Evolutionary conservation across 805 yeast species (phyloP).

Genomic region (Yamadazyma laniorum): DNA sequence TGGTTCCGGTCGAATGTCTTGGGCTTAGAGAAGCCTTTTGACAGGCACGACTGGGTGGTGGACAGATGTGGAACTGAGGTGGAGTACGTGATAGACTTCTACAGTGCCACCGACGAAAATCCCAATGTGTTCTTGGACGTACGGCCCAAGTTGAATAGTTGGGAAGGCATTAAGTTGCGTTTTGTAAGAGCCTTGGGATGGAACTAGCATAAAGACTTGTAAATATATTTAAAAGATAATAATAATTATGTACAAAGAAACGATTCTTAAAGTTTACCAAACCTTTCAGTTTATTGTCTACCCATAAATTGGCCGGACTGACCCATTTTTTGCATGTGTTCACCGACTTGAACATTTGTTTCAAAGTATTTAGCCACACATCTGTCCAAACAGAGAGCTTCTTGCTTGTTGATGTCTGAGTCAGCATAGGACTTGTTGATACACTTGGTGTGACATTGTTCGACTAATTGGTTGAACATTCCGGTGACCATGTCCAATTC

Average conservation of each 20-base stretch:
- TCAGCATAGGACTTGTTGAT: constrained; percentile 64
- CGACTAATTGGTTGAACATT: constrained; percentile 91
- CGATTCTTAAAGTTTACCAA: background rate
- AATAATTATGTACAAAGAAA: constrained; percentile 9
- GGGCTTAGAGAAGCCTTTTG: constrained; percentile 83
- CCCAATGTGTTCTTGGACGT: constrained; percentile 79
- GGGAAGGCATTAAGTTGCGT: constrained; percentile 79
- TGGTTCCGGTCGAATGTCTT: constrained; percentile 57
- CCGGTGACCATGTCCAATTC: constrained; percentile 97
- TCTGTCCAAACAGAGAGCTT: constrained; percentile 87
- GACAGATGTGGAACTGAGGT: constrained; percentile 79
- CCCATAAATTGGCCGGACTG: constrained; percentile 49
- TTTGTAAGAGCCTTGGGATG: constrained; percentile 46
- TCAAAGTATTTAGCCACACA: constrained; percentile 95
- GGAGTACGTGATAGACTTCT: constrained; percentile 93
- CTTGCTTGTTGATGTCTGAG: constrained; percentile 74
- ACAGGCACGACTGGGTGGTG: constrained; percentile 92
- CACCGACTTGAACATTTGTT: constrained; percentile 92
- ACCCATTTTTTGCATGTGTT: constrained; percentile 52
- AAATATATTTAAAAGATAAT: constrained; percentile 2
- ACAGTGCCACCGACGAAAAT: constrained; percentile 48
- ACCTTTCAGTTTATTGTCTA: constrained; percentile 12
- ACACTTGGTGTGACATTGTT: constrained; percentile 86
- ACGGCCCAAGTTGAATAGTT: constrained; percentile 80
- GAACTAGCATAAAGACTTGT: constrained; percentile 5